Base-by-base conservation (phyloP, 2,329 filamentous ascomycete genomes). In the Rhexocercosporidium sp. region DNA sequence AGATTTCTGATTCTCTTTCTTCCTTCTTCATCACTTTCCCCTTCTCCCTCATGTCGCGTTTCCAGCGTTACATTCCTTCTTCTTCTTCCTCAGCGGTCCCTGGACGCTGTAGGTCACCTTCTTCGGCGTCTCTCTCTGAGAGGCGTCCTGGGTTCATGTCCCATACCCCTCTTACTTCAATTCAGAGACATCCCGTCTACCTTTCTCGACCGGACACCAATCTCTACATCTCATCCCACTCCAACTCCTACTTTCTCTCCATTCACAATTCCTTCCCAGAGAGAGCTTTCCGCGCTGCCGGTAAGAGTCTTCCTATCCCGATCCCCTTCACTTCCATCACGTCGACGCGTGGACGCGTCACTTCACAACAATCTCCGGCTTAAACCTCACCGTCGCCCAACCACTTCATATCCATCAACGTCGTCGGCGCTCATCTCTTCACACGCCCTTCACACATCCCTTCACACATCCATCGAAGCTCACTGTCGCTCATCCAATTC, bases 11-110 rank as follows among this genome's bases (percentile, higher is more conserved):
- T 53, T 53, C 14, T 34, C 27, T 53, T 53, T 8, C 27, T 53
- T 53, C 49, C 31, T 34, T 20, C 18, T 16, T 53, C 6, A 22
- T 31, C n/a, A 53, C 49, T 53, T 53, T 27, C 6, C 49, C n/a
- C 49, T 53, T n/a, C 49, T n/a, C 25, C 27, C 25, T 53, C 49
- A 53, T 53, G 49, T 53, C 49, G 49, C 49, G 49, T 53, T 53
- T 53, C 27, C 14, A 53, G 9, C 49, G 49, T 25, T 53, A 31
- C 27, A 53, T 53, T n/a, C n/a, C n/a, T n/a, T 25, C 49, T 34
- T n/a, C 49, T 31, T 9, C 46, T 18, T 22, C 46, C 49, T 31
- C 25, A 27, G 27, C 31, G 49, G 49, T 53, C 49, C 49, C 49
- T 53, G 49, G 49, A 53, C 49, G 31, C 27, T 25, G 25, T 20